Evolutionary conservation across 2,329 filamentous ascomycete genomes (phyloP), one percentile per base, ranked within the genome.

Genomic region (Neofusicoccum sp.): DNA sequence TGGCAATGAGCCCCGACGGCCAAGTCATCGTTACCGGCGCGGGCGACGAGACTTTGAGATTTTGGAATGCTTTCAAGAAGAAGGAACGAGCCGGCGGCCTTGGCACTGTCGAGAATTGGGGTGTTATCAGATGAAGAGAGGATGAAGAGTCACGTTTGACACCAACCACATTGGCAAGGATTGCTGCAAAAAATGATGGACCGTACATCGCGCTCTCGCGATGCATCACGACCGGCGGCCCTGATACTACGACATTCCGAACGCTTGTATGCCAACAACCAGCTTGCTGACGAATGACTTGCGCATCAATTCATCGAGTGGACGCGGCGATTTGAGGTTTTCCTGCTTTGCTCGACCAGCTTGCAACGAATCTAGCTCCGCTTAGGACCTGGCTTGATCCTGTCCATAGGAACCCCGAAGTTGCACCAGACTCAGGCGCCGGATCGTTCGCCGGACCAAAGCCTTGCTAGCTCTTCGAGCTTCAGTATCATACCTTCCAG

Each of bases 1-100:
- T 99, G 57, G 93, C 93, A 33, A 98, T 98, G 92, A 97, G 93
- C 71, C 95, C 95, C 1, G 93, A 98, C 70, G 95, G 95, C 16
- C 86, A 93, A 67, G 90, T 91, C 2, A 90, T 99, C 20, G 95
- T 98, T 11, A 99, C 95, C 0, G 95, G 95, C 26, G 95, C 95
- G 3, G 95, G 95, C 14, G 95, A 99, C 66, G 95, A 99, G 78
- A 99, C 95, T 0, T 77, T 99, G 53, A 82, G 95, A 44, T 99
- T 99, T 78, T 99, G 95, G 95, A 95, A 95, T 62, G 89, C 95
- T 2, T 99, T 99, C 77, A 91, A 90, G 63, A 88, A 89, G 70
- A 89, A 91, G 70, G 87, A 89, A 30, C 88, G 89, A 28, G 82
- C 85, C 62, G 80, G 82, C 60, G 86, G 88, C 49, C 72, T 78